phyloP scores from a whole-genome alignment of 1,284 basidiomycete species.

The Leccinum pachyderme region DNA sequence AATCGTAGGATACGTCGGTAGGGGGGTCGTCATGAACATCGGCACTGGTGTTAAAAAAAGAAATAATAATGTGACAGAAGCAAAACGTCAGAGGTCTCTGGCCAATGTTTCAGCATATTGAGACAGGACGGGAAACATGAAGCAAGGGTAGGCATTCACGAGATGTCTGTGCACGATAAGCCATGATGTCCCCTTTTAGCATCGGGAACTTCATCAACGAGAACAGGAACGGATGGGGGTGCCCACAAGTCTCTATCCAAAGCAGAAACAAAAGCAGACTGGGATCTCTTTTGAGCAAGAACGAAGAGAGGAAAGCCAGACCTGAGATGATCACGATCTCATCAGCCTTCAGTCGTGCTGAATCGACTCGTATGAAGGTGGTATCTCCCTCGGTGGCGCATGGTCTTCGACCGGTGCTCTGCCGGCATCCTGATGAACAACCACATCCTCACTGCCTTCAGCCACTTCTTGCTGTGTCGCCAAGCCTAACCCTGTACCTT shows the following conservation, averaged over 20 bases:
- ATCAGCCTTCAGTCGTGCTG: slow-evolving; percentile 14
- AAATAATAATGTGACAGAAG: slow-evolving; percentile 5
- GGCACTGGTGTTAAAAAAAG: neutral
- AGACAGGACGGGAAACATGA: neutral
- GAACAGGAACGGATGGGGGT: neutral
- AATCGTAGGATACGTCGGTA: slow-evolving; percentile 6
- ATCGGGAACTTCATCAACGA: neutral
- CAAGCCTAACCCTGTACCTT: slow-evolving; percentile 16
- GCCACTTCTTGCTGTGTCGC: slow-evolving; percentile 24
- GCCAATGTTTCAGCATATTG: neutral
- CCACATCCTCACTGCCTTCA: slow-evolving; percentile 27
- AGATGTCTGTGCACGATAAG: neutral
- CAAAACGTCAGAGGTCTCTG: neutral
- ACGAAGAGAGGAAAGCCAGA: neutral
- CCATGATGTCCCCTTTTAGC: neutral
- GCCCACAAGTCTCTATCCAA: slow-evolving; percentile 1
- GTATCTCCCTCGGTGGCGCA: slow-evolving; percentile 27
- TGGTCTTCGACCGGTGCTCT: slow-evolving; percentile 23
- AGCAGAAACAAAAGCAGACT: neutral
- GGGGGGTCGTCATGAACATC: slow-evolving; percentile 1
- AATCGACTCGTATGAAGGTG: slow-evolving; percentile 34
- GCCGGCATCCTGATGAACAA: slow-evolving; percentile 33
- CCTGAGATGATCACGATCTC: neutral
- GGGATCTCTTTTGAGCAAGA: neutral
- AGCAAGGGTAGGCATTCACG: neutral